Conservation (phyloP, 495 filamentous ascomycete genomes). For the Lophium mytilinum region DNA sequence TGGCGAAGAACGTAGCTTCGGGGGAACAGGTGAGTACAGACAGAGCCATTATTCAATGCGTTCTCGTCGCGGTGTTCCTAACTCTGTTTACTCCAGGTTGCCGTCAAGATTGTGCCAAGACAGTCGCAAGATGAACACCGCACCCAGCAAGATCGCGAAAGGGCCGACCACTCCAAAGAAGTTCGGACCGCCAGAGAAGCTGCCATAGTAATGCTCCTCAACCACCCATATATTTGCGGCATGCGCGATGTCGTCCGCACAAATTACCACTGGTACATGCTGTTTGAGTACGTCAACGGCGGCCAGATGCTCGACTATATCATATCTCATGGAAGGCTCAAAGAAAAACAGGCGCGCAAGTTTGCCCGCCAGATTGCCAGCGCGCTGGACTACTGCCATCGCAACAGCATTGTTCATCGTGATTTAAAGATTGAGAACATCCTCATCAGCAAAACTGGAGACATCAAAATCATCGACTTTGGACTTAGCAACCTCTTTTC, state of each 20-base stretch:
- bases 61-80: neutral
- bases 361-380: conserved; percentile 97
- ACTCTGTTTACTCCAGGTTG: conserved; percentile 52
- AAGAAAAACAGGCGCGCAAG: conserved; percentile 97
- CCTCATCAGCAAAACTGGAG: conserved; percentile 95
- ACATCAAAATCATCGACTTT: conserved; percentile 99
- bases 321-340: conserved; percentile 93
- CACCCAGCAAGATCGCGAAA: conserved; percentile 69
- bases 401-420: conserved; percentile 97
- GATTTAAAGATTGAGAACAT: conserved; percentile 99
- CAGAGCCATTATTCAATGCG: neutral
- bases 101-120: conserved; percentile 96
- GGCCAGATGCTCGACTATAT: conserved; percentile 99
- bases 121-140: conserved; percentile 78
- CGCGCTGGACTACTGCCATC: conserved; percentile 97
- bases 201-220: conserved; percentile 89
- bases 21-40: conserved; percentile 47
- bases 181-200: conserved; percentile 92
- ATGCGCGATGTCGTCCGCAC: conserved; percentile 94
- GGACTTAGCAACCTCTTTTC: conserved; percentile 95
- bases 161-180: conserved; percentile 93
- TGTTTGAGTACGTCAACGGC: conserved; percentile 98
- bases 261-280: conserved; percentile 99
- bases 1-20: conserved; percentile 69
- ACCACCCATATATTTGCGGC: conserved; percentile 94